Base-by-base conservation (phyloP, 257 asterid genomes). In the Echites panduratus region DNA sequence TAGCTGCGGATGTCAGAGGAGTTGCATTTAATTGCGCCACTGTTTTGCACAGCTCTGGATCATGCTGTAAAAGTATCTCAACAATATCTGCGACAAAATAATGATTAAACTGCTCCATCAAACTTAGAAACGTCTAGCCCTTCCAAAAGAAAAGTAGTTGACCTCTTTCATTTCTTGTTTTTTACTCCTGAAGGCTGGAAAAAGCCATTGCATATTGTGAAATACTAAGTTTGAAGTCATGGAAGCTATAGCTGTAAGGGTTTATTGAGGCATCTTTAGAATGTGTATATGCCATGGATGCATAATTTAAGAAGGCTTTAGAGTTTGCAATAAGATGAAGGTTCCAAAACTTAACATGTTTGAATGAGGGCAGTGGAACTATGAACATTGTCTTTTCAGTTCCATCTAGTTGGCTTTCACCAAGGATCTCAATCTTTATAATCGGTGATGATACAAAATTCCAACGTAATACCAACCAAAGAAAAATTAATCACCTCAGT, bases 1-100 rank as follows among this genome's bases (percentile, higher is more conserved):
- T 82, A 59, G 96, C 88, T 63, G 96, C 93, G 6, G 96, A 73
- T 80, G 84, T 81, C 38, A 89, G 91, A 67, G 93, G 96, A 72
- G 96, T 89, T 45, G 91, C 87, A 81, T 87, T 87, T 38, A 87
- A 86, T 80, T 83, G 96, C 14, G 85, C 88, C 20, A 87, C 81
- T 45, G 96, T 87, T 75, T 69, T 82, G 85, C 85, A 79, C 75
- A 87, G 82, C 73, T 72, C 82, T 12, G 84, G 80, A 66, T 89
- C 91, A 61, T 84, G 89, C 79, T 89, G 87, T 77, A 87, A 77
- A 68, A 89, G 85, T 77, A 89, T 50, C 76, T 75, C 81, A 56
- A 89, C 96, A 61, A 89, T 86, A 73, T 81, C 96, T 89, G 82
- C 64, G 72, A 48, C 20, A 12, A 59, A 20, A 61, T n/a, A 44